A percentile compares a stretch with the other conserved stretches of the same genome.
Evolutionary conservation across 2,329 filamentous ascomycete species (phyloP).

Genomic region (Plenodomus biglobosus): DNA sequence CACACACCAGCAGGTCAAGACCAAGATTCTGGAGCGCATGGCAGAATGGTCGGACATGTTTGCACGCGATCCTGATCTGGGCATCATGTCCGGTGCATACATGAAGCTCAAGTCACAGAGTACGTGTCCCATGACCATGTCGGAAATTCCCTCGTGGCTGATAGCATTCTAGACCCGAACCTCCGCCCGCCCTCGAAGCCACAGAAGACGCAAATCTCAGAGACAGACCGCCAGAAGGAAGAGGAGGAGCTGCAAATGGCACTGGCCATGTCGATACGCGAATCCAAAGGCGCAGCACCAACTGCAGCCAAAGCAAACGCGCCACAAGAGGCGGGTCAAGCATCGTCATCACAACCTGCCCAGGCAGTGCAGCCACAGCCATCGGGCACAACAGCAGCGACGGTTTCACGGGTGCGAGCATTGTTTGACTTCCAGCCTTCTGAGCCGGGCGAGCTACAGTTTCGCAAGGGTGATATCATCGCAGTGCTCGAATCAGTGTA

Average conservation of each 20-base stretch:
- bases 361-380: slow-evolving; percentile 61
- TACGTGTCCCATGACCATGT: slow-evolving; percentile 27
- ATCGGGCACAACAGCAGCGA: slow-evolving; percentile 90
- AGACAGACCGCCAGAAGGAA: slow-evolving; percentile 87
- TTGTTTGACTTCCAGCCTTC: slow-evolving; percentile 94
- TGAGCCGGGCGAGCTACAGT: slow-evolving; percentile 91
- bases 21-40: slow-evolving; percentile 96
- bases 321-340: slow-evolving; percentile 36
- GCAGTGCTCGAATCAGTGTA: slow-evolving; percentile 96
- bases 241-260: slow-evolving; percentile 98
- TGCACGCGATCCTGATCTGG: slow-evolving; percentile 80
- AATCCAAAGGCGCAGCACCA: slow-evolving; percentile 61
- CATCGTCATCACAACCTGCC: slow-evolving; percentile 30
- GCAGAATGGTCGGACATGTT: slow-evolving; percentile 97
- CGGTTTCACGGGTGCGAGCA: slow-evolving; percentile 89
- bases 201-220: slow-evolving; percentile 87
- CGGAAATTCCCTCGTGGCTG: slow-evolving; percentile 6
- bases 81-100: slow-evolving; percentile 97
- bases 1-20: slow-evolving; percentile 93
- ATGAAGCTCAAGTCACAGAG: slow-evolving; percentile 76
- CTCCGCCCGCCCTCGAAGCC: slow-evolving; percentile 90
- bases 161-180: slow-evolving; percentile 70
- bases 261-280: slow-evolving; percentile 86
- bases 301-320: slow-evolving; percentile 47
- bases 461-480: slow-evolving; percentile 95